phyloP scores from a whole-genome alignment of 148 eudicot species.

The Salicornia ramosissima region DNA sequence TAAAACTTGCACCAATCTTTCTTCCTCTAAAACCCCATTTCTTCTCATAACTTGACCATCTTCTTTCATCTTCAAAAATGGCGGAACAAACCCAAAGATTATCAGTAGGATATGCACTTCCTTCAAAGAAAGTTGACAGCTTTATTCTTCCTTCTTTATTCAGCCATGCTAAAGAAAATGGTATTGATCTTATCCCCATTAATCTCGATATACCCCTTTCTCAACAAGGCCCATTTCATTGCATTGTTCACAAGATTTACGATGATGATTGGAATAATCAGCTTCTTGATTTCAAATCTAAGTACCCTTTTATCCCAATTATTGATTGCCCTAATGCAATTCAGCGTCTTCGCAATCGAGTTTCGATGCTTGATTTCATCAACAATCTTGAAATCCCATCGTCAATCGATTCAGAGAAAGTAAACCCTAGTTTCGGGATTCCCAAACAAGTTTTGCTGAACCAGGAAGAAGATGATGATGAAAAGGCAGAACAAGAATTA shows the following conservation, averaged over 20 bases:
- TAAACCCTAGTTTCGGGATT: background rate
- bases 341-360: constrained; percentile 43
- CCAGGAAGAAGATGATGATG: constrained; percentile 7
- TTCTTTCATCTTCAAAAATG: background rate
- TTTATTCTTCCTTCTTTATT: constrained; percentile 38
- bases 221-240: constrained; percentile 51
- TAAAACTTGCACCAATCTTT: too few relatives aligned
- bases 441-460: constrained; percentile 43
- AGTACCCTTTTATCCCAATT: constrained; percentile 32
- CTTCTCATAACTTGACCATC: too few relatives aligned
- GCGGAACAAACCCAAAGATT: background rate
- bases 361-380: constrained; percentile 61
- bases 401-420: background rate
- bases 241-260: constrained; percentile 53
- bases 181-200: constrained; percentile 42
- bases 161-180: constrained; percentile 29
- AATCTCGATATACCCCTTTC: constrained; percentile 32
- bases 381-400: constrained; percentile 12
- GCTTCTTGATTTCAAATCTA: constrained; percentile 22
- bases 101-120: constrained; percentile 50
- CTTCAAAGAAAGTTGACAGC: constrained; percentile 36
- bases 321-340: constrained; percentile 48
- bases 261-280: constrained; percentile 40
- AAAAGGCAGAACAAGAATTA: background rate
- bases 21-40: too few relatives aligned